These are phyloP conservation scores for Solanum hybrid DNA, from an alignment of 305 asterid species.

Conservation along the genomic window DNA sequence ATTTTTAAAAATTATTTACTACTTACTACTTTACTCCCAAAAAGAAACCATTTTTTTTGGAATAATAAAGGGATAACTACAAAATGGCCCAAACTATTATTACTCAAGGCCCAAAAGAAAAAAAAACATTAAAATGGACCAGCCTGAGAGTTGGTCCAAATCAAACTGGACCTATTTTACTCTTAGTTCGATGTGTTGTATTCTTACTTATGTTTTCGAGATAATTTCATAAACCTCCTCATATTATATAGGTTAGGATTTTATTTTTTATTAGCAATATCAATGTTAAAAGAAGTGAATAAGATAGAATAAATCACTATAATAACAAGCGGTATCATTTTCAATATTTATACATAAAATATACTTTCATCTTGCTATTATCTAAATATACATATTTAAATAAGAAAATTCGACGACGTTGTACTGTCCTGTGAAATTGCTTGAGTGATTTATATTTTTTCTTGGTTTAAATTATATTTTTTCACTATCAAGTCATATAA, in stretches of 20 bases:
- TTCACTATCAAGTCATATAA: neutral
- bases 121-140: neutral
- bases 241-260: neutral
- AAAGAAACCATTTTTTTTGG: too few relatives aligned
- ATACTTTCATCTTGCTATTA: neutral
- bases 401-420: neutral
- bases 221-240: neutral
- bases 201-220: neutral
- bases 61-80: neutral
- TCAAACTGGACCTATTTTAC: neutral
- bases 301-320: neutral
- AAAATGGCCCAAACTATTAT: neutral
- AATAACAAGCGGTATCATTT: neutral
- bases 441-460: too few relatives aligned
- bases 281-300: neutral
- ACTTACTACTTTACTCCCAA: neutral
- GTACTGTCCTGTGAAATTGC: too few relatives aligned
- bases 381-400: neutral
- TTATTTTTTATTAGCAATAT: too few relatives aligned
- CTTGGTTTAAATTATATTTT: too few relatives aligned
- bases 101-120: neutral
- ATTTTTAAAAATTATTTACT: neutral
- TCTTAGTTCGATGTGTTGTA: neutral
- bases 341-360: neutral
- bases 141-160: neutral